These are phyloP conservation scores for Durusdinium trenchii DNA, from an alignment of 73 alveolate genomes.

Conservation along the genomic window DNA sequence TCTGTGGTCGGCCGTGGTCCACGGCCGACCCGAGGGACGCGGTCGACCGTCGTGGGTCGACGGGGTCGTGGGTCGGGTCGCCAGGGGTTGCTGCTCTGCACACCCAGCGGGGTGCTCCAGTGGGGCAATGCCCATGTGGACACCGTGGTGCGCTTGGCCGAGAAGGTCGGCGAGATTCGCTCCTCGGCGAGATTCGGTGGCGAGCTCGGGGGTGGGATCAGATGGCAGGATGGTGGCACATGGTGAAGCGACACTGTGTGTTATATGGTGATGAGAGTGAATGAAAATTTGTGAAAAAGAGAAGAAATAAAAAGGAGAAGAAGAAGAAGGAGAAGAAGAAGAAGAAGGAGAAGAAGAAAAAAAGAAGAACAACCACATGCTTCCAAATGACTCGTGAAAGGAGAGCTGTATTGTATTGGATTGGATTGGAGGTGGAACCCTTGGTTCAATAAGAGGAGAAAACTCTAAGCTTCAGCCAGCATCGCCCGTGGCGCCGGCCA, in stretches of 20 bases:
- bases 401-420: background rate
- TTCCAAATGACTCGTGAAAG: too few species aligned
- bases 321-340: too few species aligned
- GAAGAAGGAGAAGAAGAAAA: too few species aligned
- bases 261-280: too few species aligned
- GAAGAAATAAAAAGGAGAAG: too few species aligned
- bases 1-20: background rate
- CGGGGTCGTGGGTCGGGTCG: background rate
- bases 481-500: too few species aligned
- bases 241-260: too few species aligned
- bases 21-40: background rate
- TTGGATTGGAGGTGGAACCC: background rate
- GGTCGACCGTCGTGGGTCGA: too few species aligned
- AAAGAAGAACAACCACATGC: too few species aligned
- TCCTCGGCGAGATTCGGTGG: background rate
- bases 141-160: slow-evolving; percentile 16
- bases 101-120: slow-evolving; percentile 6
- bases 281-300: too few species aligned
- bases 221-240: background rate
- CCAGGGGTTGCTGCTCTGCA: slow-evolving; percentile 36
- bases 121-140: slow-evolving; percentile 10
- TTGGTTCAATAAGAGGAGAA: background rate
- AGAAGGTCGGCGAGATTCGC: slow-evolving; percentile 9
- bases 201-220: background rate
- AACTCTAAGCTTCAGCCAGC: background rate